phyloP scores from a whole-genome alignment of 2,329 filamentous ascomycete genomes.

The Aureobasidium sp. region DNA sequence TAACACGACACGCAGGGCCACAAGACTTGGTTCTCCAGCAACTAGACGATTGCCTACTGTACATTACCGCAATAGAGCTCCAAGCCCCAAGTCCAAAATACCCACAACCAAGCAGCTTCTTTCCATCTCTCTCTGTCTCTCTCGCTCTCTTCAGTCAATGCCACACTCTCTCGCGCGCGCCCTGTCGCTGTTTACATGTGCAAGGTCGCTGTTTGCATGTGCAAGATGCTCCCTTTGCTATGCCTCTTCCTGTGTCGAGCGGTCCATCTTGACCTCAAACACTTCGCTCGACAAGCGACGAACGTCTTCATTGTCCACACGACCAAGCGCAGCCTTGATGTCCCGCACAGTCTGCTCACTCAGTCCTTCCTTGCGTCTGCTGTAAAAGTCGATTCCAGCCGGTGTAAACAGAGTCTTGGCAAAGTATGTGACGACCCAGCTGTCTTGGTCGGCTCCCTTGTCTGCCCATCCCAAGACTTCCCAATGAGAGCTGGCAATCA shows the following conservation, averaged over 20 bases:
- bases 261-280: constrained; percentile 37
- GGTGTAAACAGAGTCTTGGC: constrained; percentile 74
- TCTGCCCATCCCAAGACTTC: constrained; percentile 71
- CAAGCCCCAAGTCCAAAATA: constrained; percentile 6
- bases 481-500: constrained; percentile 67
- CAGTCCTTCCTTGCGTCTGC: constrained; percentile 52
- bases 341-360: constrained; percentile 46
- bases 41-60: constrained; percentile 12
- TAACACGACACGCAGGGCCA: constrained; percentile 43
- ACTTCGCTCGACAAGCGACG: constrained; percentile 43
- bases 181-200: not conserved
- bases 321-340: constrained; percentile 48
- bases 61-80: constrained; percentile 9
- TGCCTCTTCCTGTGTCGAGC: not conserved
- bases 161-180: not conserved
- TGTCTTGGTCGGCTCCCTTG: constrained; percentile 23
- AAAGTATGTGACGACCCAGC: constrained; percentile 78
- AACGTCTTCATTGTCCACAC: constrained; percentile 43
- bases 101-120: constrained; percentile 1
- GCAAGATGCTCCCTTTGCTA: not conserved
- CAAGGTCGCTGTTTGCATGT: not conserved
- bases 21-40: constrained; percentile 58
- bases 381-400: constrained; percentile 73
- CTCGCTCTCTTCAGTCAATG: not conserved
- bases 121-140: not conserved